These are phyloP conservation scores for Serendipita sp. DNA, from an alignment of 768 basidiomycete species.

Conservation along the genomic window DNA sequence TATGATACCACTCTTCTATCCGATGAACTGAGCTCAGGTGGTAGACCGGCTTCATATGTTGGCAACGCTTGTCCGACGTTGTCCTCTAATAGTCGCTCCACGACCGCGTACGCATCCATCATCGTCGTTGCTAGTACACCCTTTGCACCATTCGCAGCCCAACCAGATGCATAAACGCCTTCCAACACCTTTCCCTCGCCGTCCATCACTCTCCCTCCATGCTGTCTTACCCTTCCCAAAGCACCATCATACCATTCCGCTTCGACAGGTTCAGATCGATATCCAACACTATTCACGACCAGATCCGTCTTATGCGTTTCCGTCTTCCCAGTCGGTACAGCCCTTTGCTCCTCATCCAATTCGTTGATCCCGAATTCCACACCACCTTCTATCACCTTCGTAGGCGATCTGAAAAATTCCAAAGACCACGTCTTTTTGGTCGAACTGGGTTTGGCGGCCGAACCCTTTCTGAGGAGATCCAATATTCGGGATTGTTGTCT, in stretches of 20 bases:
- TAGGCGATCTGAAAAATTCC: conserved; percentile 66
- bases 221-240: conserved; percentile 40
- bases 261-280: conserved; percentile 44
- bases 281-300: conserved; percentile 79
- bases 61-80: conserved; percentile 7
- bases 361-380: conserved; percentile 11
- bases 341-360: conserved; percentile 20
- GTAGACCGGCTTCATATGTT: neutral
- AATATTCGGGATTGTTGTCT: conserved; percentile 54
- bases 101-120: conserved; percentile 76
- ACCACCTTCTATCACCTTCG: conserved; percentile 16
- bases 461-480: conserved; percentile 51
- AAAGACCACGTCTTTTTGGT: conserved; percentile 62
- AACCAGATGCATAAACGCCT: conserved; percentile 82
- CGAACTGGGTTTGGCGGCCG: conserved; percentile 31
- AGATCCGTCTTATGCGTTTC: conserved; percentile 49
- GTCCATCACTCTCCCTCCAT: conserved; percentile 32
- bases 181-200: conserved; percentile 21
- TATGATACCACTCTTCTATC: conserved; percentile 41
- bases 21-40: neutral
- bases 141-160: conserved; percentile 82
- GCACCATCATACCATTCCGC: conserved; percentile 40
- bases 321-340: conserved; percentile 30
- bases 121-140: conserved; percentile 89
- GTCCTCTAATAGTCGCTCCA: conserved; percentile 55